Evolutionary conservation across 2,329 filamentous ascomycete genomes (phyloP), one percentile per base, ranked within the genome.

Genomic region (Arthrobotrys pseudoclavata): DNA sequence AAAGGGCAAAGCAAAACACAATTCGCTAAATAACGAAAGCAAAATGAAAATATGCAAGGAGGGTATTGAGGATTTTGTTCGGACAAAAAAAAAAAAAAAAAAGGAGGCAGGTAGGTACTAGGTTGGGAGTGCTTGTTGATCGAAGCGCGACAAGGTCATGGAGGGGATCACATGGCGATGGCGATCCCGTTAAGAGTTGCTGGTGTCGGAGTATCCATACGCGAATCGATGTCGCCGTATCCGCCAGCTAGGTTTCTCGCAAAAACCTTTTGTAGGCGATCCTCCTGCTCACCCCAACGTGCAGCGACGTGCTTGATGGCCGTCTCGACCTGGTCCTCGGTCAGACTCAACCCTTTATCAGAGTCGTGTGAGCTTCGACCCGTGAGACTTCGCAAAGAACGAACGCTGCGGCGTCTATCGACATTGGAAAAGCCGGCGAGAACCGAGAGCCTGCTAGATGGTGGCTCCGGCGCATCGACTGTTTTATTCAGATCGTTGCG

Each of bases 401-500:
- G 74, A 34, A 79, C 57, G 52, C 69, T 71, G 57, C 69, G 68
- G 55, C 74, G 34, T 37, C 74, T 60, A 34, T 76, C 74, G 3
- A 77, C 6, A 9, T 64, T 40, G 1, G 77, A 69, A 13, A 76
- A 70, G 2, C 72, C 34, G 15, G 64, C 50, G 15, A 66, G 57
- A 31, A 77, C 69, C 3, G 68, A 66, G 15, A 74, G 66, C 52
- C 71, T 57, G 45, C 72, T 76, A 13, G 66, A 63, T 57, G 63
- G 48, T 9, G 31, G 79, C 29, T 79, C 61, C 13, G 62, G 57
- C 12, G 20, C 34, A 22, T 79, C 74, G 12, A 66, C 79, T 4
- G 78, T 79, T 48, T 80, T 79, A 37, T 80, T 80, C 5, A 82
- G 74, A 18, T 81, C 80, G 60, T 79, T 79, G 45, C 81, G 81